Conservation (phyloP, 768 basidiomycete genomes). For the Kondoa malvinella region DNA sequence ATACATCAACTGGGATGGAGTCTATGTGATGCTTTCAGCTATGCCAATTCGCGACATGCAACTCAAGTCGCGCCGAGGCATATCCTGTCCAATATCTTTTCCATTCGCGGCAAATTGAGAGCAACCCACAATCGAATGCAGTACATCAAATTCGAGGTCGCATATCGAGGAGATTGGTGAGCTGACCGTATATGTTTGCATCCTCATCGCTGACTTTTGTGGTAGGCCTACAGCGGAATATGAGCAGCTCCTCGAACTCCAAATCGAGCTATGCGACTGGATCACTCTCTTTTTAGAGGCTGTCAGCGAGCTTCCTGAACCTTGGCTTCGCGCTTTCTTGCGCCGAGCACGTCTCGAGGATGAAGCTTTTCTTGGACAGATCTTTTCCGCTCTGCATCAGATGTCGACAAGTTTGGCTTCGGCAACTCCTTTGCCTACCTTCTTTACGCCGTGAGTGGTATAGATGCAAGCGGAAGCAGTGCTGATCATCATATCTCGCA, state of each 20-base stretch:
- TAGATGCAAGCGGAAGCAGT: not conserved
- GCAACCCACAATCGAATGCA: not conserved
- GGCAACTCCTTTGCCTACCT: not conserved
- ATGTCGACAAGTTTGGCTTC: not conserved
- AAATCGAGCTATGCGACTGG: not conserved
- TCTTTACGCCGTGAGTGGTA: not conserved
- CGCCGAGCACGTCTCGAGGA: not conserved
- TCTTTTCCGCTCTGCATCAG: not conserved
- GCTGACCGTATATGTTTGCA: not conserved
- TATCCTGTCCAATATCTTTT: not conserved
- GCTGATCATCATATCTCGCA: not conserved
- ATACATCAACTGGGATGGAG: not conserved
- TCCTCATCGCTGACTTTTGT: not conserved
- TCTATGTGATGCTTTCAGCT: not conserved
- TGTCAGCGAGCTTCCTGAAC: not conserved
- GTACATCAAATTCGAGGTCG: not conserved
- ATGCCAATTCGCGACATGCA: not conserved
- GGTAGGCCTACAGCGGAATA: not conserved
- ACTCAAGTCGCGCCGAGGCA: not conserved
- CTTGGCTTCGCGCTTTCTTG: not conserved
- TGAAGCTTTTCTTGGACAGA: not conserved
- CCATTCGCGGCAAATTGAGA: not conserved
- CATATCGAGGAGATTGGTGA: not conserved
- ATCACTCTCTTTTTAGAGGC: not conserved
- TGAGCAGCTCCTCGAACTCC: not conserved